Evolutionary conservation across 2,329 filamentous ascomycete genomes (phyloP).

Genomic region (Penicillium sumatraense): DNA sequence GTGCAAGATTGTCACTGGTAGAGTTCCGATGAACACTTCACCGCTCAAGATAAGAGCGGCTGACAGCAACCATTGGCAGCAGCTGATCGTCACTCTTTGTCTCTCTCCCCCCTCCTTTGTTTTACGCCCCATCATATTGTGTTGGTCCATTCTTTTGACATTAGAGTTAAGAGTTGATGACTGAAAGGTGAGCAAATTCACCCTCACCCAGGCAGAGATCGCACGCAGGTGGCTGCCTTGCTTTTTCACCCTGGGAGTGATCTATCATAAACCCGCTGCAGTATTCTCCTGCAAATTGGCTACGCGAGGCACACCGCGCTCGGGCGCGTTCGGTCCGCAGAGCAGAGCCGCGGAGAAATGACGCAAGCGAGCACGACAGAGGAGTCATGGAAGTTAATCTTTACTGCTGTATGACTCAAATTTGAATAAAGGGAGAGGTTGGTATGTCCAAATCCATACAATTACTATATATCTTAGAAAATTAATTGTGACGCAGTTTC

Average conservation of each 20-base stretch:
- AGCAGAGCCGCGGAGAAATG: constrained; percentile 25
- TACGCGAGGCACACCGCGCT: neutral
- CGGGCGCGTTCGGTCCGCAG: neutral
- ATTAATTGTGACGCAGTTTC: neutral
- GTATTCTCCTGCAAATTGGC: neutral
- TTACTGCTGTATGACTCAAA: too few relatives aligned
- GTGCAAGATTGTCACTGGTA: too few relatives aligned
- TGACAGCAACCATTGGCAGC: neutral
- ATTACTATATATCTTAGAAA: neutral
- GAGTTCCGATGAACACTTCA: neutral
- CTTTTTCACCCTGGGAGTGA: neutral
- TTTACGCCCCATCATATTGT: neutral
- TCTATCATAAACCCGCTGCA: constrained; percentile 1
- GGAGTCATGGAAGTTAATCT: constrained; percentile 12
- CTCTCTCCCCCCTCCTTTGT: too few relatives aligned
- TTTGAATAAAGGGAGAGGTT: too few relatives aligned
- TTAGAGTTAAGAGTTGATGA: neutral
- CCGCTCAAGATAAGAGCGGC: neutral
- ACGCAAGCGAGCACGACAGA: constrained; percentile 22
- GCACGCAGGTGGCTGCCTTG: neutral
- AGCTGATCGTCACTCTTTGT: neutral
- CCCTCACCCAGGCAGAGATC: too few relatives aligned
- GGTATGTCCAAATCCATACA: neutral
- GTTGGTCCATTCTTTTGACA: neutral
- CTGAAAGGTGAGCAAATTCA: too few relatives aligned